Conservation (phyloP, 2,329 filamentous ascomycete species). For the Daldinia sp. region DNA sequence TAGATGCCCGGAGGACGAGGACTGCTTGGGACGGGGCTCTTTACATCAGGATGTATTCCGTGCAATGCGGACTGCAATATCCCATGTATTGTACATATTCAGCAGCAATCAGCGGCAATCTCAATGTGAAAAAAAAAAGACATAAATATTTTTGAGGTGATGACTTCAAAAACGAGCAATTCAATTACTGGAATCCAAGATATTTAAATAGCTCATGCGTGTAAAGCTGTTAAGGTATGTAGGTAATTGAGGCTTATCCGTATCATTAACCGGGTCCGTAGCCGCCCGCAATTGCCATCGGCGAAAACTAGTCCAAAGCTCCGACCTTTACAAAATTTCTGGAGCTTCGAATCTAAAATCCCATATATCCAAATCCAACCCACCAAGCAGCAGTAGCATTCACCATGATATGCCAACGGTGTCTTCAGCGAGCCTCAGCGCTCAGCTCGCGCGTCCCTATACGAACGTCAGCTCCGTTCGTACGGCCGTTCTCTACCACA, state of each 20-base stretch:
- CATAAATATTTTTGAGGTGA: not conserved
- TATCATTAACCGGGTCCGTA: slow-evolving; percentile 10
- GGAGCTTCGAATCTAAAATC: slow-evolving; percentile 39
- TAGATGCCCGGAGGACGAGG: slow-evolving; percentile 13
- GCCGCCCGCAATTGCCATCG: slow-evolving; percentile 29
- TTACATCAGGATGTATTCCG: slow-evolving; percentile 6
- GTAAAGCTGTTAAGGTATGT: not conserved
- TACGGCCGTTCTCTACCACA: slow-evolving; percentile 57
- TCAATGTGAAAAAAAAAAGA: not conserved
- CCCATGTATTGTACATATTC: slow-evolving; percentile 9
- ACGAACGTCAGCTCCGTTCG: slow-evolving; percentile 36
- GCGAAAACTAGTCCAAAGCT: slow-evolving; percentile 45
- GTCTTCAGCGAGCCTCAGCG: slow-evolving; percentile 61
- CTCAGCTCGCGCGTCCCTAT: slow-evolving; percentile 40
- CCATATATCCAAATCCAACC: slow-evolving; percentile 12
- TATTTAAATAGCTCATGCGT: not conserved
- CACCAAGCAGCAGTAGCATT: slow-evolving; percentile 3
- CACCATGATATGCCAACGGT: slow-evolving; percentile 60
- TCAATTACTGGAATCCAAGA: not conserved
- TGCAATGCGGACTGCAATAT: slow-evolving; percentile 8
- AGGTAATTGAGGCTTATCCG: not conserved
- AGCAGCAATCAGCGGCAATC: not conserved
- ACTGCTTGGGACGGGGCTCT: slow-evolving; percentile 19
- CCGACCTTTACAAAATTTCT: slow-evolving; percentile 52
- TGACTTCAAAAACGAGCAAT: not conserved